Conservation (phyloP, 306 rosid genomes). For the Spatholobus suberectus region DNA sequence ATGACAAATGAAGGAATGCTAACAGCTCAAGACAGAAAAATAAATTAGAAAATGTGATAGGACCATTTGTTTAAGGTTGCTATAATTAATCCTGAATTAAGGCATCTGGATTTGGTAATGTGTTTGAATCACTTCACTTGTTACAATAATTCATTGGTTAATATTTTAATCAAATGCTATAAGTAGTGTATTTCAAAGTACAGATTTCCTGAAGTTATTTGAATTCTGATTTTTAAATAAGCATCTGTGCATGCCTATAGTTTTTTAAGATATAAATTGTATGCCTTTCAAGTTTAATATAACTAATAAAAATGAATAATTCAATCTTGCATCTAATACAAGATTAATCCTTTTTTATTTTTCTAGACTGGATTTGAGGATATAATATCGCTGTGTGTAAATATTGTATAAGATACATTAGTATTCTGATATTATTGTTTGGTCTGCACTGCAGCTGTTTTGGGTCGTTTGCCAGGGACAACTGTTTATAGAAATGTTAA, state of each 20-base stretch:
- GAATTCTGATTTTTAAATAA: slow-evolving; percentile 11
- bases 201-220: background rate
- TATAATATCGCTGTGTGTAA: background rate
- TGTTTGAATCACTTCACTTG: background rate
- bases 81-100: background rate
- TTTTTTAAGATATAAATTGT: background rate
- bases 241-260: background rate
- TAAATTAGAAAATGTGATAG: background rate
- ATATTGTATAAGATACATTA: slow-evolving; percentile 1
- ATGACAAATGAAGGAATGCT: background rate
- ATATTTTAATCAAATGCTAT: background rate
- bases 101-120: background rate
- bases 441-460: slow-evolving; percentile 76
- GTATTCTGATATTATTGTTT: slow-evolving; percentile 42
- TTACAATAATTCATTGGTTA: background rate
- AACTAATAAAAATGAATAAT: background rate
- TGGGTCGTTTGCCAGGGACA: slow-evolving; percentile 99
- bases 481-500: slow-evolving; percentile 85
- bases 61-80: background rate
- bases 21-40: background rate
- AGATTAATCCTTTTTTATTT: background rate
- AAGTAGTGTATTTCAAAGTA: background rate
- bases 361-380: background rate
- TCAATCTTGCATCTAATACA: background rate
- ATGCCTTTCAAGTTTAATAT: background rate